A percentile compares a stretch with the other conserved stretches of the same genome.
Evolutionary conservation across 2,329 filamentous ascomycete genomes (phyloP).

Genomic region (Alternaria sp.): DNA sequence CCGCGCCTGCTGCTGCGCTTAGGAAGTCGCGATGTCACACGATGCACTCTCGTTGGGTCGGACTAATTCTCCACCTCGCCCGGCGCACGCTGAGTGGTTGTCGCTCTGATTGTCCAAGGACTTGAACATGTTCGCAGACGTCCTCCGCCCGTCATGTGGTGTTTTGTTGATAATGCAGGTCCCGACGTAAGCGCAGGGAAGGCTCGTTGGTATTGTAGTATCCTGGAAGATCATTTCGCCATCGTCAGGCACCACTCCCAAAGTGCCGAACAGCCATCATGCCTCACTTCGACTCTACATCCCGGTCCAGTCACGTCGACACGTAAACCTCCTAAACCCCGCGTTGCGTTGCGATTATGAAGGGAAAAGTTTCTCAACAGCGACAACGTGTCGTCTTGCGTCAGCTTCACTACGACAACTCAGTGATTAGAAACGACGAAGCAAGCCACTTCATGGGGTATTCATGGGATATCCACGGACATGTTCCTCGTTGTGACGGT

Average conservation of each 20-base stretch:
- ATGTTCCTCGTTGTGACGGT: not conserved
- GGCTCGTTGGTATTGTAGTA: not conserved
- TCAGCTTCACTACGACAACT: not conserved
- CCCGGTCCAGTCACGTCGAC: not conserved
- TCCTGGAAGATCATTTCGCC: not conserved
- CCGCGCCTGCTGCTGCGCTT: not conserved
- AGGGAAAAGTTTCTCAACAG: not conserved
- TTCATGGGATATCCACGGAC: not conserved
- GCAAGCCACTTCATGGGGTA: not conserved
- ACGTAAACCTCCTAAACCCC: not conserved
- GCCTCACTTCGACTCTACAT: not conserved
- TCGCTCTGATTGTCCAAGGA: not conserved
- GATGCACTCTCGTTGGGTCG: not conserved
- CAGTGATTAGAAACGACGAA: not conserved
- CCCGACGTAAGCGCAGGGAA: not conserved
- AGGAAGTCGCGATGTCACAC: not conserved
- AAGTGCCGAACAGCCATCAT: not conserved
- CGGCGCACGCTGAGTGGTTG: not conserved
- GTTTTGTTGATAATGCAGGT: not conserved
- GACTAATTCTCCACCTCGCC: not conserved
- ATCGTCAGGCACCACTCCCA: not conserved
- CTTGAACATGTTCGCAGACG: not conserved
- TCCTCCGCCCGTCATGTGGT: not conserved
- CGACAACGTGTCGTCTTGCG: not conserved
- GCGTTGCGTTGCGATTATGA: not conserved